These are phyloP conservation scores for Pleurotus tuoliensis DNA, from an alignment of 768 basidiomycete species.

Conservation along the genomic window DNA sequence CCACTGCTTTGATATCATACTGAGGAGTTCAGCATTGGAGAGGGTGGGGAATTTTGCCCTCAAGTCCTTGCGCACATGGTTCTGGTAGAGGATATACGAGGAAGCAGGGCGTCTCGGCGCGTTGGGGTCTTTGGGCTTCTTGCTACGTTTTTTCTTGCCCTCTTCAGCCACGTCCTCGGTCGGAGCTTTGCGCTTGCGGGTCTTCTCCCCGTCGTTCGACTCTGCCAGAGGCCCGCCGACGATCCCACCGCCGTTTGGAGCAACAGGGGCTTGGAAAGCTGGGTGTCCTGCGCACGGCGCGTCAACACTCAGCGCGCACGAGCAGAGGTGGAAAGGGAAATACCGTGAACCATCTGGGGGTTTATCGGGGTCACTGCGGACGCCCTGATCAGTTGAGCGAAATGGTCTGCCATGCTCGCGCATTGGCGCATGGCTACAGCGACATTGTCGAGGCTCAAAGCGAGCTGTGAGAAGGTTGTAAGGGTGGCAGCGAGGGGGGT, in stretches of 20 bases:
- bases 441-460: conserved; percentile 47
- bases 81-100: conserved; percentile 94
- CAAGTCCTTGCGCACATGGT: conserved; percentile 75
- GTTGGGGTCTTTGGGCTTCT: conserved; percentile 84
- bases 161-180: conserved; percentile 35
- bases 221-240: conserved; percentile 12
- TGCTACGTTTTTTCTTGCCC: conserved; percentile 52
- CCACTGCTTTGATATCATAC: conserved; percentile 75
- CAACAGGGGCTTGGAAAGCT: conserved; percentile 7
- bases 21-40: conserved; percentile 68
- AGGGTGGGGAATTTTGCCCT: conserved; percentile 62
- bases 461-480: conserved; percentile 39
- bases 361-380: conserved; percentile 23
- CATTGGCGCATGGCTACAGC: conserved; percentile 63
- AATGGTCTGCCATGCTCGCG: conserved; percentile 56
- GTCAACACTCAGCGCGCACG: conserved; percentile 6
- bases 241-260: conserved; percentile 17
- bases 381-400: conserved; percentile 45
- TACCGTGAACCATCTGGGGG: conserved; percentile 6
- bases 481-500: background rate
- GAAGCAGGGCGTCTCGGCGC: conserved; percentile 92
- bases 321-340: conserved; percentile 9
- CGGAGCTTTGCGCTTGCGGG: conserved; percentile 54
- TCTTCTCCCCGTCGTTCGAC: background rate
- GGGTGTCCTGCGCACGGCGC: background rate